Evolutionary conservation across 495 filamentous ascomycete genomes (phyloP).

Genomic region (Trichoderma reesei): DNA sequence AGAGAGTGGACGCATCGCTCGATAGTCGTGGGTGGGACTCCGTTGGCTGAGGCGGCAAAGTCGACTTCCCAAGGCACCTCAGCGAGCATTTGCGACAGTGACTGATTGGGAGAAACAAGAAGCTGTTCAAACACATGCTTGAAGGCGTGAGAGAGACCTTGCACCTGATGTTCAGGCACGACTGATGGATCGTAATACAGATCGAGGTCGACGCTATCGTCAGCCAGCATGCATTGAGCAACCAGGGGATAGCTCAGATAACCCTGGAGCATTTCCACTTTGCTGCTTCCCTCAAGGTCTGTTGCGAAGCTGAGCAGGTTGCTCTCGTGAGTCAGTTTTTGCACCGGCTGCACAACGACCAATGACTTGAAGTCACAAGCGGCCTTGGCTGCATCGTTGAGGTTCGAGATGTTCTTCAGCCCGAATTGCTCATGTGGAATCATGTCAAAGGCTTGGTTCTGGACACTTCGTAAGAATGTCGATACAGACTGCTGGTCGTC

Average conservation of each 20-base stretch:
- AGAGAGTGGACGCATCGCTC: conserved; percentile 21
- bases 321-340: neutral
- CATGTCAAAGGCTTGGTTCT: conserved; percentile 27
- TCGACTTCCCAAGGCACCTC: neutral
- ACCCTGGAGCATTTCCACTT: neutral
- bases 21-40: neutral
- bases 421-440: conserved; percentile 37
- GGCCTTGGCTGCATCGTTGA: neutral
- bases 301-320: neutral
- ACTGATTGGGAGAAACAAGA: neutral
- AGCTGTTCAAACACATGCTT: neutral
- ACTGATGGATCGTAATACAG: conserved; percentile 14
- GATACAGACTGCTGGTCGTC: conserved; percentile 8
- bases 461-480: conserved; percentile 19
- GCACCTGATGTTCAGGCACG: neutral
- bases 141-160: neutral
- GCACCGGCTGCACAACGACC: conserved; percentile 1
- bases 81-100: neutral
- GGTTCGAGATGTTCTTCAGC: conserved; percentile 27
- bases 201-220: neutral
- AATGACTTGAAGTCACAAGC: neutral
- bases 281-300: neutral
- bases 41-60: neutral
- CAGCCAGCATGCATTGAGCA: neutral
- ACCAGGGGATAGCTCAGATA: conserved; percentile 1